phyloP scores from a whole-genome alignment of 257 asterid species.

The Anisodus acutangulus region DNA sequence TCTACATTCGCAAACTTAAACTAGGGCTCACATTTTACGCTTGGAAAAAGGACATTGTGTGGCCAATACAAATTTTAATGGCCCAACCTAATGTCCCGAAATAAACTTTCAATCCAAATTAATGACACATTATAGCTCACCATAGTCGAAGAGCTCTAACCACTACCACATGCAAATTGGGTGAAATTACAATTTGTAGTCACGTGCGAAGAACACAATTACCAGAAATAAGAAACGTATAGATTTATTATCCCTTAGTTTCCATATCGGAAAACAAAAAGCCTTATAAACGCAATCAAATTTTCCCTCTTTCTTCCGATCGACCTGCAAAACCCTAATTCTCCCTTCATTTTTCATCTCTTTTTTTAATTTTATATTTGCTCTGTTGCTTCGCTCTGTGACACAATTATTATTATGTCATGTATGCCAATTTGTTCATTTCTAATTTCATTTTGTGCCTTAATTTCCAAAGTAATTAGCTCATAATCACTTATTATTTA shows the following conservation, averaged over 20 bases:
- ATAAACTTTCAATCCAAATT: too few species aligned
- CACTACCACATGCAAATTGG: conserved; percentile 3
- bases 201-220: conserved; percentile 28
- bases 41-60: too few species aligned
- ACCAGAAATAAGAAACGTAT: neutral
- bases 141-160: neutral
- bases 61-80: too few species aligned
- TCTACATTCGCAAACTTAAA: too few species aligned
- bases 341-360: neutral
- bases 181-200: neutral
- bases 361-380: neutral
- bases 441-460: neutral
- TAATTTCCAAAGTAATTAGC: neutral
- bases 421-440: neutral
- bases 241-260: neutral
- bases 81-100: too few species aligned
- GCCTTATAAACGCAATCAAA: neutral
- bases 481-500: neutral
- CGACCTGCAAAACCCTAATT: conserved; percentile 25
- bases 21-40: too few species aligned
- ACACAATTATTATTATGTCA: neutral
- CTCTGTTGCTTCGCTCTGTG: neutral
- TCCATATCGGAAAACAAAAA: conserved; percentile 13
- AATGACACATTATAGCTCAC: too few species aligned
- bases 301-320: neutral